phyloP scores from a whole-genome alignment of 2,329 filamentous ascomycete genomes.

The Fusarium protoensiforme region DNA sequence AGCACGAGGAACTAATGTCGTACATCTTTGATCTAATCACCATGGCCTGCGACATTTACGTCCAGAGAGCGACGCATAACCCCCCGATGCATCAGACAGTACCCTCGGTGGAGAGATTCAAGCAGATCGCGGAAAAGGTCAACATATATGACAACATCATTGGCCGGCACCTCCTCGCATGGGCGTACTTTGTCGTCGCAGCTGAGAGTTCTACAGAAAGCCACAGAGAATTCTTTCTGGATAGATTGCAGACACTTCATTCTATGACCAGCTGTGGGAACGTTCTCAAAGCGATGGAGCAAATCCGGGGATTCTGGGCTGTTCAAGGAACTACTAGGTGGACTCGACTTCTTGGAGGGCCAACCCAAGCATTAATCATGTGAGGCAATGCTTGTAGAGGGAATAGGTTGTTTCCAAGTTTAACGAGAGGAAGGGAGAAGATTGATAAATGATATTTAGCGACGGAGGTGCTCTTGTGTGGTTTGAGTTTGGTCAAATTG shows the following conservation, averaged over 20 bases:
- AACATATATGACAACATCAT: conserved; percentile 3
- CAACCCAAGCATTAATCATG: conserved; percentile 9
- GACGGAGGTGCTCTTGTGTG: neutral
- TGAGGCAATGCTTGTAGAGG: neutral
- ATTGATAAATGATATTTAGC: neutral
- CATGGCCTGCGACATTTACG: conserved; percentile 11
- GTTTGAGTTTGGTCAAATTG: neutral
- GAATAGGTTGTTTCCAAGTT: accelerated
- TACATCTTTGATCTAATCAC: conserved; percentile 17
- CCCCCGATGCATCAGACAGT: conserved; percentile 1
- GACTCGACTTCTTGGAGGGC: conserved; percentile 8
- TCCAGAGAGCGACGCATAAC: conserved; percentile 2
- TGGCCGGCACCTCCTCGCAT: conserved; percentile 9
- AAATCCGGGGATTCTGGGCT: conserved; percentile 4
- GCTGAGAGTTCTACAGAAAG: conserved; percentile 5
- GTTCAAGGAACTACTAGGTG: conserved; percentile 4
- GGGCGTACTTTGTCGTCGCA: conserved; percentile 17
- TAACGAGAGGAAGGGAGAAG: neutral
- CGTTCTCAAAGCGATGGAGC: conserved; percentile 5
- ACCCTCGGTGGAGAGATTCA: neutral
- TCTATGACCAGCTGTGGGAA: neutral
- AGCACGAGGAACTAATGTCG: conserved; percentile 8
- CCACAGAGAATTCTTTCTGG: conserved; percentile 2
- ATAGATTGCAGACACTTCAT: neutral
- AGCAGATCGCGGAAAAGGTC: conserved; percentile 1